Percentiles rank a stretch among this genome's conserved stretches.
Conservation (phyloP, 2,329 filamentous ascomycete genomes). For the Colletotrichum salicis region DNA sequence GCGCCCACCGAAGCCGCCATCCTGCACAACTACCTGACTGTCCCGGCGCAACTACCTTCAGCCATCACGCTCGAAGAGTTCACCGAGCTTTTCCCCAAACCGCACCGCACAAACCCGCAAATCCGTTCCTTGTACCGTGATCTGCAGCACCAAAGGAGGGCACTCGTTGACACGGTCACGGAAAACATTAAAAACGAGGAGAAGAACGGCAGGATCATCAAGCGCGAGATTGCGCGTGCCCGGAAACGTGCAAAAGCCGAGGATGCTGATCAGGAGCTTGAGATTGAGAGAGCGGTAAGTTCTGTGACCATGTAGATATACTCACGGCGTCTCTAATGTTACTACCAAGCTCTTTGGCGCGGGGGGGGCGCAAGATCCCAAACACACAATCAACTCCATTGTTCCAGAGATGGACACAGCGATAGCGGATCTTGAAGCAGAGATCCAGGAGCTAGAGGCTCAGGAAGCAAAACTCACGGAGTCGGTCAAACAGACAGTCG, state of each 20-base stretch:
- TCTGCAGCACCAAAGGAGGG: constrained; percentile 78
- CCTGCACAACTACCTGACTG: constrained; percentile 80
- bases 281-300: constrained; percentile 68
- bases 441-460: constrained; percentile 72
- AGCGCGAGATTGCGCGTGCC: constrained; percentile 65
- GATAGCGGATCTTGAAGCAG: constrained; percentile 70
- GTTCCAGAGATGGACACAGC: constrained; percentile 77
- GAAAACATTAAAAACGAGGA: constrained; percentile 73
- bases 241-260: constrained; percentile 63
- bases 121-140: constrained; percentile 81
- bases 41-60: constrained; percentile 78
- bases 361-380: constrained; percentile 56
- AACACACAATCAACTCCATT: constrained; percentile 73
- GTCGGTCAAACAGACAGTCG: constrained; percentile 73
- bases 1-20: constrained; percentile 79
- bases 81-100: constrained; percentile 77
- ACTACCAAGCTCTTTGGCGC: constrained; percentile 67
- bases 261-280: constrained; percentile 70
- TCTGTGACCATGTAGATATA: not conserved
- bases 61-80: constrained; percentile 81
- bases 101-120: constrained; percentile 72
- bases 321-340: constrained; percentile 6
- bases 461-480: constrained; percentile 71
- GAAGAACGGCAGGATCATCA: constrained; percentile 67
- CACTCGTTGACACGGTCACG: constrained; percentile 74